Evolutionary conservation across 768 basidiomycete species (phyloP).

Genomic region (Pulveroboletus sp.): DNA sequence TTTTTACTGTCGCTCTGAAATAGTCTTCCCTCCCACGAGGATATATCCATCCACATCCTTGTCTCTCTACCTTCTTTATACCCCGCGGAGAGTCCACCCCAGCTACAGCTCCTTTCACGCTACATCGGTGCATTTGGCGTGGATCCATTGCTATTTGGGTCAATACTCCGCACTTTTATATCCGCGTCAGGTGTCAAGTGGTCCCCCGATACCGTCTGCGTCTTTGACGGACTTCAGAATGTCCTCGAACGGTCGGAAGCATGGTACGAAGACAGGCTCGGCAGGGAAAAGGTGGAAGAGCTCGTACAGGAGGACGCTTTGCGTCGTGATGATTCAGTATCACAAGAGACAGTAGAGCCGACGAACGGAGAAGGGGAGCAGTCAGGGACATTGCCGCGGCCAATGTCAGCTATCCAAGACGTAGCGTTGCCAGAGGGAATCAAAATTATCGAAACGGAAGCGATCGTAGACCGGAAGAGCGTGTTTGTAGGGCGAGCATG

Average conservation of each 20-base stretch:
- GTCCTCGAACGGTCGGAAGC: conserved; percentile 58
- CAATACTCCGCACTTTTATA: conserved; percentile 75
- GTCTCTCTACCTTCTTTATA: conserved; percentile 60
- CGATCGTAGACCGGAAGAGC: conserved; percentile 84
- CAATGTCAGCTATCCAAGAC: conserved; percentile 8
- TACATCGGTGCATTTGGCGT: conserved; percentile 81
- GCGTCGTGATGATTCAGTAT: conserved; percentile 20
- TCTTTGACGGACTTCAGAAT: conserved; percentile 83
- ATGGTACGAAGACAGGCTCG: conserved; percentile 73
- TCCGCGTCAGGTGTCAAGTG: conserved; percentile 77
- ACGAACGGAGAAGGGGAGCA: conserved; percentile 7
- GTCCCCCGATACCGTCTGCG: conserved; percentile 66
- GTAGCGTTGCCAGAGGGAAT: conserved; percentile 52
- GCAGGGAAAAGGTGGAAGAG: conserved; percentile 50
- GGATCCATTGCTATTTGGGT: conserved; percentile 69
- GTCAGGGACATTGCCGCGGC: background rate
- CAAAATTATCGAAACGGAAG: conserved; percentile 66
- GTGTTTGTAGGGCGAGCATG: conserved; percentile 85
- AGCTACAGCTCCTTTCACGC: conserved; percentile 78
- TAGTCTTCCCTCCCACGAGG: conserved; percentile 54
- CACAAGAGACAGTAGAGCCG: conserved; percentile 6
- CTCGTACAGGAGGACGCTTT: conserved; percentile 51
- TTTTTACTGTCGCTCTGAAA: background rate
- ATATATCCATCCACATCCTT: conserved; percentile 48
- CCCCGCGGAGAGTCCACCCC: conserved; percentile 66